Percentiles rank a stretch among this genome's conserved stretches.
Conservation (phyloP, 1,284 basidiomycete genomes). For the Earliella scabrosa region DNA sequence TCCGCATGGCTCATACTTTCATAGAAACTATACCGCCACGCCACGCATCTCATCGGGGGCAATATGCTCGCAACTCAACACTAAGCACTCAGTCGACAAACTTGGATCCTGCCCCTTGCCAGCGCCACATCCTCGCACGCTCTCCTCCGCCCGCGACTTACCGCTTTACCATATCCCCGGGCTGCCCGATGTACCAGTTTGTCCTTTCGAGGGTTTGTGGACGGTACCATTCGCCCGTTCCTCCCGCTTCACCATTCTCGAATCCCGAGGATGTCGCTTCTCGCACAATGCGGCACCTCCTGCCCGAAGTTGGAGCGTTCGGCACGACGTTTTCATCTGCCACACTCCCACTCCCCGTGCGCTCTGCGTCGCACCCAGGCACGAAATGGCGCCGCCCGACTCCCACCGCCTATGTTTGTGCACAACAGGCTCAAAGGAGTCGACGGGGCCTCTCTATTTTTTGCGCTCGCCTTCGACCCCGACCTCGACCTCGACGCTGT, state of each 20-base stretch:
- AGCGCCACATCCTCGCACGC: constrained; percentile 9
- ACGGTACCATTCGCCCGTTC: constrained; percentile 15
- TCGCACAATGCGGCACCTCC: constrained; percentile 6
- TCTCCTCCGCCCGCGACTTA: constrained; percentile 14
- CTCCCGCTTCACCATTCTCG: constrained; percentile 13
- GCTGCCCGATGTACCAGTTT: constrained; percentile 16
- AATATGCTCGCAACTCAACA: not conserved
- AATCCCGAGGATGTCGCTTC: constrained; percentile 5
- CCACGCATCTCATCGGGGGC: not conserved
- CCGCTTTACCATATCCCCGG: constrained; percentile 15
- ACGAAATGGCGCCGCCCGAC: constrained; percentile 12
- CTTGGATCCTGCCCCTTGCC: not conserved
- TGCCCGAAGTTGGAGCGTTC: constrained; percentile 11
- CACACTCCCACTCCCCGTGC: constrained; percentile 13
- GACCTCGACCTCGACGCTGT: not conserved
- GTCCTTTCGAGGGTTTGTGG: constrained; percentile 20
- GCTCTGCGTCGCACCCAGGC: constrained; percentile 13
- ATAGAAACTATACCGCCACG: not conserved
- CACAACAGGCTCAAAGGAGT: constrained; percentile 8
- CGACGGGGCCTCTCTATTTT: constrained; percentile 5
- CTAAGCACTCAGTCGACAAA: not conserved
- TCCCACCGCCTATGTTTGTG: constrained; percentile 18
- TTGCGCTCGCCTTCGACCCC: not conserved
- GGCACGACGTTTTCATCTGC: constrained; percentile 16
- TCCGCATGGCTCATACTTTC: not conserved